Evolutionary conservation across 2,329 filamentous ascomycete species (phyloP), one percentile per base, ranked within the genome.

Genomic region (Rhynchosporium secalis): DNA sequence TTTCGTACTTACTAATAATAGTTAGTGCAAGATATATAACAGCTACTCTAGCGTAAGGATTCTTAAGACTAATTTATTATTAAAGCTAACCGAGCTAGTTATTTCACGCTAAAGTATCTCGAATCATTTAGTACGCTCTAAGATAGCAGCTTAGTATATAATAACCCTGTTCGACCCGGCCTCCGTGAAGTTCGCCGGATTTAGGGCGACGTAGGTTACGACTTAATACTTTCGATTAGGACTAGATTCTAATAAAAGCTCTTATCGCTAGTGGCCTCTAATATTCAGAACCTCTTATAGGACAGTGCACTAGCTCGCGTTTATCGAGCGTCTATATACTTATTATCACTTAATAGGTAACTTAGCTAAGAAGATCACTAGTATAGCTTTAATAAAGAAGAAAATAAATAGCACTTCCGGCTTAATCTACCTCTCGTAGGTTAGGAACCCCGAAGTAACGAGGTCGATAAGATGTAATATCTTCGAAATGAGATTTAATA

Each of bases 61-160:
- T 15, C n/a, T 48, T 12, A 13, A 13, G 33, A 20, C 31, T 51
- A n/a, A 55, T 36, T 58, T 40, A 36, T 46, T n/a, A 45, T 28
- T 31, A 33, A 36, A 8, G 38, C 59, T 64, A 31, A 61, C 58
- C 6, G 57, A 31, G 43, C 13, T 29, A 71, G 67, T 45, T 65
- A 62, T n/a, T 71, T 70, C 38, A 66, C 61, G 52, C 58, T 67
- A 9, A 66, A 65, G 29, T 26, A 52, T 43, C 65, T 71, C 29
- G 10, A 36, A 3, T 55, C 49, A 43, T 61, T 67, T 55, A 60
- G 64, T 33, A 65, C 66, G 26, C 68, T 70, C 43, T 60, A 71
- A 62, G 67, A 72, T 56, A 62, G 67, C 10, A 67, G 62, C 4
- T 46, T 71, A 12, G 62, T 62, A 49, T 57, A 69, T 41, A 67